Base-by-base conservation (phyloP, 352 stramenopile species). In the Globisporangium carolinianum region DNA sequence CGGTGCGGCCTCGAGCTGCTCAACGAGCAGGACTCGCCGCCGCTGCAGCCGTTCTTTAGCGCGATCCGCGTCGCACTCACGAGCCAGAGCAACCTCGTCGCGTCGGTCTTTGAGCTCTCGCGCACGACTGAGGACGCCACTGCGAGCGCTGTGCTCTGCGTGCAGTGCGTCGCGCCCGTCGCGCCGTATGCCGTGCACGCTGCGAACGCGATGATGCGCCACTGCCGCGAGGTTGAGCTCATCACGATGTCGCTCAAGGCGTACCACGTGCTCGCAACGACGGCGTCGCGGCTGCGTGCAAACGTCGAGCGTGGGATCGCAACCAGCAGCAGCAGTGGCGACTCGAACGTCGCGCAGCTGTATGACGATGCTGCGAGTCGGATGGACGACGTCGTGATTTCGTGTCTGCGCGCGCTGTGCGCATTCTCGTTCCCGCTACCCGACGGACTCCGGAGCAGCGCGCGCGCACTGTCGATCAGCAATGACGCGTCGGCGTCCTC, bases 161-260 rank as follows among this genome's bases (percentile, higher is more conserved):
- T 71, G n/a, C 63, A 79, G 5, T 88, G 83, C 36, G 78, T 93
- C 51, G 78, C 64, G 11, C 68, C 82, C 0, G 68, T 91, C 32
- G 79, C 85, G 0, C 79, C 85, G 24, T 87, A 73, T 17, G 80
- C 88, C 37, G 60, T 93, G 14, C 78, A 90, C 51, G 76, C 85
- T 0, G 79, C 89, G 60, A 87, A 88, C 24, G 82, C 59, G 48
- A 86, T 86, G 14, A 88, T 95, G 77, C 77, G 81, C 12, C 65
- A 93, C 53, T 91, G 81, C 39, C 83, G 85, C 3, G 85, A 95
- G 46, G 75, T 91, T 0, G 83, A 95, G 50, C 65, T 95, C 24
- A 84, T 93, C 37, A 85, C 75, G 6, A 86, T 91, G 62, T 85
- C 81, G 14, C 69, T 95, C 38, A 93, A 93, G 53, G 84, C 81